A percentile compares a stretch with the other conserved stretches of the same genome.
Evolutionary conservation across 192 early-diverging fungal species (phyloP).

Genomic region (Gaertneriomyces semiglobifer): DNA sequence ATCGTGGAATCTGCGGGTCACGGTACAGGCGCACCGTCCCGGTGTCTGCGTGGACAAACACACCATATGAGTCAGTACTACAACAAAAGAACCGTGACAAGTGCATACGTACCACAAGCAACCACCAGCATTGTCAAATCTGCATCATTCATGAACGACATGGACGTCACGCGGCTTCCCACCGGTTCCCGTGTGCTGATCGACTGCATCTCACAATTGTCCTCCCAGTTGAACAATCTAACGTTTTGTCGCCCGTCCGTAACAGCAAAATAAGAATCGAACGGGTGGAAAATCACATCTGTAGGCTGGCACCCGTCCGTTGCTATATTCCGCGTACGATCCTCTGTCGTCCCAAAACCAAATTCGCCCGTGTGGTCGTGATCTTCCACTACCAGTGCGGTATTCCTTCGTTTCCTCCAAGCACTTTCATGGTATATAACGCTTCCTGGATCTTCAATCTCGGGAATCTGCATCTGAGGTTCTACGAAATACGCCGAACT

Average conservation of each 20-base stretch:
- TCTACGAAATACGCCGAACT: constrained; percentile 85
- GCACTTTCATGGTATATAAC: constrained; percentile 66
- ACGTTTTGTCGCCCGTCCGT: constrained; percentile 69
- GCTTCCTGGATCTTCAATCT: constrained; percentile 79
- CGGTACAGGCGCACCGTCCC: constrained; percentile 76
- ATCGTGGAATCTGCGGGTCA: constrained; percentile 58
- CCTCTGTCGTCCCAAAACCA: constrained; percentile 11
- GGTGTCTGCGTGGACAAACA: constrained; percentile 41
- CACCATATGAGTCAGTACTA: not conserved
- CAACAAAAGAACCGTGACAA: not conserved
- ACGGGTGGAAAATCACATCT: constrained; percentile 68
- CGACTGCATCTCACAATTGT: constrained; percentile 54
- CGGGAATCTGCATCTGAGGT: constrained; percentile 76
- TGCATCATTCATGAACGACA: constrained; percentile 90
- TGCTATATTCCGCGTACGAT: not conserved
- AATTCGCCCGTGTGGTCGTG: not conserved
- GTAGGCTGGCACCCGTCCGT: constrained; percentile 7
- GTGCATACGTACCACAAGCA: constrained; percentile 64
- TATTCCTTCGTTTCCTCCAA: constrained; percentile 70
- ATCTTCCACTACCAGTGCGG: not conserved
- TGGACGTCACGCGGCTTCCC: constrained; percentile 64
- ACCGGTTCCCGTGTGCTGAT: constrained; percentile 68
- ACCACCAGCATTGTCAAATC: constrained; percentile 77
- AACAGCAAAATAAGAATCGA: constrained; percentile 78
- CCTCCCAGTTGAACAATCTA: constrained; percentile 69